Evolutionary conservation across 495 filamentous ascomycete species (phyloP), one percentile per base, ranked within the genome.

Genomic region (Cercophora samala): DNA sequence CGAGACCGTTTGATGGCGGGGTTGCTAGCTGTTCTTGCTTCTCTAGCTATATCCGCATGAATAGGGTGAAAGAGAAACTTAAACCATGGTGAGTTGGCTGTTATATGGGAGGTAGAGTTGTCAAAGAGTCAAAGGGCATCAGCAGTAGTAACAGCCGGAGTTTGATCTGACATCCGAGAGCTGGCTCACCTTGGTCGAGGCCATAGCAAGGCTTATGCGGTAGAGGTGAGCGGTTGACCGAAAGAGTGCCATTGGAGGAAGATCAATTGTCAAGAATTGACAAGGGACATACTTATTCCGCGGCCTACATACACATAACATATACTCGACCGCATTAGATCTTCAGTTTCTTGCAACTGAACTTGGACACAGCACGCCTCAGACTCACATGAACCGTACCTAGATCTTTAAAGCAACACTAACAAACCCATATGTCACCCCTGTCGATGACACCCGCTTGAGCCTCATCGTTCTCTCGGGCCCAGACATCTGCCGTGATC

Each of bases 101-200:
- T 46, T 18, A 46, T 46, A 46, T 46, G 15, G 6, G 13, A 13
- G 37, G 37, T 1, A 46, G 15, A 46, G 37, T 2, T 11, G 15
- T 17, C 8, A 17, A 46, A 46, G 37, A 46, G 15, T 1, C 2
- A 9, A 46, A 46, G 37, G 13, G 6, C 6, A 8, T 29, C 4
- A 13, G 58, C 58, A 5, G 17, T n/a, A 23, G n/a, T 15, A 18
- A 4, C 15, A 37, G 25, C 32, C 60, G 60, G 60, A 9, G 32
- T 62, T 62, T 42, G 26, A 42, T 62, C n/a, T 62, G 60, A 18
- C 26, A n/a, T n/a, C 60, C 60, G 60, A 62, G 60, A 19, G 29
- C 8, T n/a, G 21, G 53, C 53, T 21, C 53, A 56, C 22, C 6
- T 21, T 56, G 53, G n/a, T 56, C 8, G n/a, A 56, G 3, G 53